These are phyloP conservation scores for Paramecium tetraurelia DNA, from an alignment of 73 alveolate genomes.

Conservation along the genomic window DNA sequence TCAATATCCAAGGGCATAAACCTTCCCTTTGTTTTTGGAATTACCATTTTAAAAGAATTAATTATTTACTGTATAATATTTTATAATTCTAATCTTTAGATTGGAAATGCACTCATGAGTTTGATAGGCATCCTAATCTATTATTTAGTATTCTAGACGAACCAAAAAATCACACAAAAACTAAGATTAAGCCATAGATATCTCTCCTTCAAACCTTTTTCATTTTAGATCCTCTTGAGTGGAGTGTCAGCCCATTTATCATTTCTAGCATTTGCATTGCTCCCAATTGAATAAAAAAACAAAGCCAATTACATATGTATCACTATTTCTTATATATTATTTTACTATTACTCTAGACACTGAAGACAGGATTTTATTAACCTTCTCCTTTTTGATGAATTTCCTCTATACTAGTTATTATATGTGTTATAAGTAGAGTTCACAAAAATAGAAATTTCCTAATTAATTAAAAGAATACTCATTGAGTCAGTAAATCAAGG, in stretches of 20 bases:
- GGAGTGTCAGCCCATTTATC: neutral
- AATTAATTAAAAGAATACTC: neutral
- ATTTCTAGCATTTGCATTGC: conserved; percentile 30
- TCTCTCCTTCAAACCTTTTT: neutral
- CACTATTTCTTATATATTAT: neutral
- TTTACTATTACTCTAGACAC: conserved; percentile 11
- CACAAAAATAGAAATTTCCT: neutral
- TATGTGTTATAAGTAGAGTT: conserved; percentile 7
- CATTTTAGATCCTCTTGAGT: neutral
- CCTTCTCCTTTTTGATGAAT: conserved; percentile 41
- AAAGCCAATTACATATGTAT: conserved; percentile 7
- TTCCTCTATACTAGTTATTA: neutral
- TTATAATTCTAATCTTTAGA: neutral
- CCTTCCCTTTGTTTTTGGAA: conserved; percentile 25
- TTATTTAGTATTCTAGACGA: neutral
- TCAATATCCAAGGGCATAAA: conserved; percentile 46
- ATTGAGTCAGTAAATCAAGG: neutral
- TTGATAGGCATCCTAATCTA: conserved; percentile 11
- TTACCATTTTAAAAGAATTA: conserved; percentile 38
- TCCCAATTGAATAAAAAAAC: conserved; percentile 19
- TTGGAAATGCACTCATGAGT: conserved; percentile 27
- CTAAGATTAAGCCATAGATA: neutral
- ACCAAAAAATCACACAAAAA: neutral
- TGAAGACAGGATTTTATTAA: conserved; percentile 37
- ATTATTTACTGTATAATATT: conserved; percentile 21